Evolutionary conservation across 805 yeast genomes (phyloP).

Genomic region (Saccharomycodes ludwigii): DNA sequence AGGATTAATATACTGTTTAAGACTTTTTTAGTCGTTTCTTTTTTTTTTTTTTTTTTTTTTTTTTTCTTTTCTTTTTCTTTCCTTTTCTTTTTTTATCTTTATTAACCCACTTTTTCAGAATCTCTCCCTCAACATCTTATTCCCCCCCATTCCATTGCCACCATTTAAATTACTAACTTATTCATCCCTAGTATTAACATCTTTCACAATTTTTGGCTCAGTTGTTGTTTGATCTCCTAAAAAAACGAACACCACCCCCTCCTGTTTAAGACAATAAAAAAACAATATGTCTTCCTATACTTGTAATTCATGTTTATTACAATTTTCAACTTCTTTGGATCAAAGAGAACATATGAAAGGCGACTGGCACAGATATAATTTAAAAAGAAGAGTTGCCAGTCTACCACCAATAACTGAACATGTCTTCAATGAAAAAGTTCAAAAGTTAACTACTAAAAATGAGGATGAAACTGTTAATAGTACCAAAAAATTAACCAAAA

Average conservation of each 20-base stretch:
- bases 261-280: not conserved
- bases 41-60: too few relatives aligned
- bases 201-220: too few relatives aligned
- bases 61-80: too few relatives aligned
- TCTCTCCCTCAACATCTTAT: too few relatives aligned
- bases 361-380: conserved; percentile 96
- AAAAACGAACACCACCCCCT: not conserved
- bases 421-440: conserved; percentile 58
- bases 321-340: conserved; percentile 59
- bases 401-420: conserved; percentile 63
- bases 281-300: conserved; percentile 29
- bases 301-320: conserved; percentile 80
- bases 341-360: conserved; percentile 92
- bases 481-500: conserved; percentile 23
- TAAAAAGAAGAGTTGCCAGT: conserved; percentile 85
- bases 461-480: conserved; percentile 10
- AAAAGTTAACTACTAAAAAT: conserved; percentile 16
- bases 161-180: too few relatives aligned
- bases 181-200: too few relatives aligned
- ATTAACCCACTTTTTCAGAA: too few relatives aligned
- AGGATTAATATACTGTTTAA: too few relatives aligned
- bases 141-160: too few relatives aligned
- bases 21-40: too few relatives aligned
- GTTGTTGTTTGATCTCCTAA: not conserved
- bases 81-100: too few relatives aligned